These are phyloP conservation scores for Zoysia japonica DNA, from an alignment of 176 grass and related monocot genomes.

Conservation along the genomic window DNA sequence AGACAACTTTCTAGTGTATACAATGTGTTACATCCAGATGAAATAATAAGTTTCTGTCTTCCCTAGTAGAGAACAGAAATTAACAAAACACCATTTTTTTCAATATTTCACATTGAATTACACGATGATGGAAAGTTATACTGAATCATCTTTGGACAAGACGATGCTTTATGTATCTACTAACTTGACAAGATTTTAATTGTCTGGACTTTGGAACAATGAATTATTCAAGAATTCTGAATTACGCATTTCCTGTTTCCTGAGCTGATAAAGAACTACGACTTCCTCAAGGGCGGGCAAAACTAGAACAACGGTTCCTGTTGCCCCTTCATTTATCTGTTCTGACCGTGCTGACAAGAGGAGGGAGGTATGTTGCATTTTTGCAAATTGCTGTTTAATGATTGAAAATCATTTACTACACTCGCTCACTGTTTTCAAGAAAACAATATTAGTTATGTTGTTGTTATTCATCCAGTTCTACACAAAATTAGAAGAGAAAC, in stretches of 20 bases:
- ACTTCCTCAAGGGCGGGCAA: conserved; percentile 50
- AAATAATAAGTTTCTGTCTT: neutral
- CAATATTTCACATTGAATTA: neutral
- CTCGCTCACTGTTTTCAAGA: neutral
- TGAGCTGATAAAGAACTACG: conserved; percentile 59
- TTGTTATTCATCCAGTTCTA: conserved; percentile 62
- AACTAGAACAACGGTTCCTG: conserved; percentile 55
- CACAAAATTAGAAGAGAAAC: conserved; percentile 85
- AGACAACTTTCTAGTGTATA: neutral
- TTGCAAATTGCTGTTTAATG: conserved; percentile 14
- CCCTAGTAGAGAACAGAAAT: neutral
- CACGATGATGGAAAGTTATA: neutral
- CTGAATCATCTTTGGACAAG: neutral
- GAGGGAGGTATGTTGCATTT: conserved; percentile 52
- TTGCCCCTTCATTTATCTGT: conserved; percentile 62
- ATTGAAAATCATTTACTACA: neutral
- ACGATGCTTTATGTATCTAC: neutral
- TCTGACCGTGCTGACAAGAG: conserved; percentile 74
- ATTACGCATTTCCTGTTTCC: conserved; percentile 40
- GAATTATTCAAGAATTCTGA: neutral
- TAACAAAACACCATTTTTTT: neutral
- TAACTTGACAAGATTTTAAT: neutral
- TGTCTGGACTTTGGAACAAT: conserved; percentile 36
- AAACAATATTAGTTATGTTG: conserved; percentile 13
- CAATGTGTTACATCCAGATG: neutral